A percentile compares a stretch with the other conserved stretches of the same genome.
phyloP scores from a whole-genome alignment of 306 rosid species.

The Cucumis melo region DNA sequence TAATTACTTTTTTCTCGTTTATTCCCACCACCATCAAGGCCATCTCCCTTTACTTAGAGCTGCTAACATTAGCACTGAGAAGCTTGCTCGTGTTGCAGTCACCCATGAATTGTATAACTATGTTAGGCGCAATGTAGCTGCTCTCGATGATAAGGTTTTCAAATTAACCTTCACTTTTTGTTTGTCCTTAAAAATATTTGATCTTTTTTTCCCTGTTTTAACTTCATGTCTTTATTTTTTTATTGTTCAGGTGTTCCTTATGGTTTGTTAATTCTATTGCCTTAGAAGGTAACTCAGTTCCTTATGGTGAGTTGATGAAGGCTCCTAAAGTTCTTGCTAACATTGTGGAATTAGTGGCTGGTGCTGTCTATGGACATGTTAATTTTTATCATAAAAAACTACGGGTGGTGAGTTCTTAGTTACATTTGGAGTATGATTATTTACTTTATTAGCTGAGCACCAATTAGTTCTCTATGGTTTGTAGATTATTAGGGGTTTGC shows the following conservation, averaged over 20 bases:
- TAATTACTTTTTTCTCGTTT: constrained; percentile 30
- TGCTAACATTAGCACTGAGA: constrained; percentile 66
- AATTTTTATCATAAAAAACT: constrained; percentile 30
- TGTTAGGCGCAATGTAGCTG: constrained; percentile 27
- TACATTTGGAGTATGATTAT: background rate
- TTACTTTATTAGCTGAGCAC: background rate
- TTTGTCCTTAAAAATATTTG: background rate
- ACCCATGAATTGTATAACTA: constrained; percentile 26
- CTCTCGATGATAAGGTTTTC: constrained; percentile 22
- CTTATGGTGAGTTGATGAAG: constrained; percentile 45
- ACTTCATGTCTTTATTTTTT: background rate
- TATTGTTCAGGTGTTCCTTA: constrained; percentile 30
- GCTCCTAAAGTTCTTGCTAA: constrained; percentile 92
- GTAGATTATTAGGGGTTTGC: constrained; percentile 40
- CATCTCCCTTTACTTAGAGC: constrained; percentile 50
- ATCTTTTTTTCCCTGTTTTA: background rate
- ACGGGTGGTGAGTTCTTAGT: constrained; percentile 53
- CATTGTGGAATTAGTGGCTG: constrained; percentile 64
- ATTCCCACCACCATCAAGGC: constrained; percentile 33
- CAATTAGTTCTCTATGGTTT: background rate
- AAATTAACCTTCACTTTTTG: background rate
- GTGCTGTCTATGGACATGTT: constrained; percentile 51
- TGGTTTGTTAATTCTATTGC: constrained; percentile 33
- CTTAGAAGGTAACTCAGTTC: constrained; percentile 18
- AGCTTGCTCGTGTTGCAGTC: constrained; percentile 67